Evolutionary conservation across 345 rosid genomes (phyloP).

Genomic region (Bruguiera gymnorhiza): DNA sequence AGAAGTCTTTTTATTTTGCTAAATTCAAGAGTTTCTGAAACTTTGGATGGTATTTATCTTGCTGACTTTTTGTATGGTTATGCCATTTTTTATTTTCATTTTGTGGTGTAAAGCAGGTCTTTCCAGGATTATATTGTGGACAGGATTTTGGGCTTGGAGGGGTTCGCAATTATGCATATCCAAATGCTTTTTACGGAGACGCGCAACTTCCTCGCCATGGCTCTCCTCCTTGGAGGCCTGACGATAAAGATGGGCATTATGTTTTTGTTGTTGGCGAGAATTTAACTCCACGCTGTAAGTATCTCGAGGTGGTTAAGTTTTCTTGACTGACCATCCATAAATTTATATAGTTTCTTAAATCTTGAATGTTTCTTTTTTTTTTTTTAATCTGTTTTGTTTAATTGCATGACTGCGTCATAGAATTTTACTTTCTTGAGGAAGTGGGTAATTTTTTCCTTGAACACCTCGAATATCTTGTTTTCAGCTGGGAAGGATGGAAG

Average conservation of each 20-base stretch:
- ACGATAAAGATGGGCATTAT: conserved; percentile 80
- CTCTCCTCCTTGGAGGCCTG: conserved; percentile 84
- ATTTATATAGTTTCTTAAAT: too few relatives aligned
- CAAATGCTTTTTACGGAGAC: conserved; percentile 45
- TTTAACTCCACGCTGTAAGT: conserved; percentile 64
- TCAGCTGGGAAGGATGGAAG: too few relatives aligned
- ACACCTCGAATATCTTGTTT: too few relatives aligned
- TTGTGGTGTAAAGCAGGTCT: conserved; percentile 32
- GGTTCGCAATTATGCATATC: conserved; percentile 43
- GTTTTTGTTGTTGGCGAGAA: conserved; percentile 64
- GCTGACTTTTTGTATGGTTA: not conserved
- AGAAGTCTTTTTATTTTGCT: too few relatives aligned
- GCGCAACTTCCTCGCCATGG: conserved; percentile 34
- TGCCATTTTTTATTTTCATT: not conserved
- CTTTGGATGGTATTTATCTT: not conserved
- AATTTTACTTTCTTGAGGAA: too few relatives aligned
- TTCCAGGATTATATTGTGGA: conserved; percentile 51
- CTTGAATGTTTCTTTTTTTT: too few relatives aligned
- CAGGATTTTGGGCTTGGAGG: conserved; percentile 52
- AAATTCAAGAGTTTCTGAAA: not conserved
- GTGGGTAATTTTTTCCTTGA: too few relatives aligned
- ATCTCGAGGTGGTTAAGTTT: not conserved
- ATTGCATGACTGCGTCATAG: too few relatives aligned
- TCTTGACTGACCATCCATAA: not conserved
- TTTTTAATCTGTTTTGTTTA: too few relatives aligned